Conservation (phyloP, 495 filamentous ascomycete species). For the Trichoderma virens region DNA sequence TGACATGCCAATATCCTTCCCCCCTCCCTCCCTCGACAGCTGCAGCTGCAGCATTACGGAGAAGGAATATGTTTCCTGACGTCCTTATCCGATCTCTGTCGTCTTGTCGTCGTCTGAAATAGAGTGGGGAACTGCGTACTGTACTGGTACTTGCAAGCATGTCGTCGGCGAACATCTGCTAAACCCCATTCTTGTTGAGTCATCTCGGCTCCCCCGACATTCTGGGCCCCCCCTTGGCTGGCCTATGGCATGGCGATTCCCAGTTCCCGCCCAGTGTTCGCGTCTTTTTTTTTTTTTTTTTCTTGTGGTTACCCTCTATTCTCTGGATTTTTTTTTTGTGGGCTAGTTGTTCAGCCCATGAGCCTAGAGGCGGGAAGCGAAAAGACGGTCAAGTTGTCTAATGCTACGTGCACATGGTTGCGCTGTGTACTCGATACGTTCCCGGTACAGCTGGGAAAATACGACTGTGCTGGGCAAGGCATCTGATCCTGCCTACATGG, state of each 20-base stretch:
- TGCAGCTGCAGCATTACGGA: slow-evolving; percentile 1
- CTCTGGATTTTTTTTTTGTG: not conserved
- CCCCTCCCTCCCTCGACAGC: not conserved
- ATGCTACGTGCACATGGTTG: not conserved
- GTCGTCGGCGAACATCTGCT: slow-evolving; percentile 1
- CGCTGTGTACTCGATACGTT: not conserved
- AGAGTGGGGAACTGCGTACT: not conserved
- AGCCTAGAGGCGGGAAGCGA: not conserved
- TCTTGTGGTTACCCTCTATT: not conserved
- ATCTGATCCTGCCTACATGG: slow-evolving; percentile 2
- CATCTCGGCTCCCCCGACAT: slow-evolving; percentile 2
- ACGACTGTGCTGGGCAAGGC: not conserved
- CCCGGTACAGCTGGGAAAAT: not conserved
- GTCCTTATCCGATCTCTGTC: not conserved
- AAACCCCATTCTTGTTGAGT: slow-evolving; percentile 3
- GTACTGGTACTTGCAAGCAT: not conserved
- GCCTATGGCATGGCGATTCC: not conserved
- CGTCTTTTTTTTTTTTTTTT: not conserved
- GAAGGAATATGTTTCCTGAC: not conserved
- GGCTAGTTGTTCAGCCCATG: slow-evolving; percentile 4
- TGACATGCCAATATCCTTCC: not conserved
- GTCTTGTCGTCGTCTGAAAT: not conserved
- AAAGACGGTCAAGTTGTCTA: slow-evolving; percentile 6
- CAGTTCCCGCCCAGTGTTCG: not conserved
- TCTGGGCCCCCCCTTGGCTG: not conserved